Evolutionary conservation across 2,329 filamentous ascomycete species (phyloP), one percentile per base, ranked within the genome.

Genomic region (Fulvia fulva): DNA sequence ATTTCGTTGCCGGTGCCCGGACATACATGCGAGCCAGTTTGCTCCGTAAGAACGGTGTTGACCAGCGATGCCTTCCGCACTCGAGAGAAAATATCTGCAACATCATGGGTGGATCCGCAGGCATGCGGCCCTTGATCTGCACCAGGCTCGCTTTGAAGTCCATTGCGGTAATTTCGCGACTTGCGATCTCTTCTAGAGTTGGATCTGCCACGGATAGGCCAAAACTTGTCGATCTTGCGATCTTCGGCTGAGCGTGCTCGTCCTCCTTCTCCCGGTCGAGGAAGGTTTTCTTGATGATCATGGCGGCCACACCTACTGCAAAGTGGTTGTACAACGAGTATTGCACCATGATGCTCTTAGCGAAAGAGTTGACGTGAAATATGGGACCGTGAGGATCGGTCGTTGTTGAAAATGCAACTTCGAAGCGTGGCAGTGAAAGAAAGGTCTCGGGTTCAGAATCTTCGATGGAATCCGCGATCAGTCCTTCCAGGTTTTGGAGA

Each of bases 281-380:
- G 63, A 80, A 78, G 0, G 78, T 79, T 46, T 74, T 73, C 49
- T 70, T 72, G 23, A 99, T 73, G 2, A 95, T 90, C 70, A 86
- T 87, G 23, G 83, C 78, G 8, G 93, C 94, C 59, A 97, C 86
- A 0, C 91, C 89, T 25, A 95, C 81, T 0, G 92, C 88, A 70
- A 97, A 99, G 71, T 96, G 92, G 3, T 92, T 87, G 72, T 95
- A 96, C 0, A 99, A 82, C 0, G 95, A 99, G 71, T 97, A 97
- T 52, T 95, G 88, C 7, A 96, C 70, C 60, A 90, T 85, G 1
- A 99, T 76, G 5, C 89, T 90, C 65, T 88, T 88, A 21, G 94
- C 82, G 53, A 89, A 84, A 0, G 90, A 89, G 65, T 95, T 91
- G 45, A 97, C 76, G 70, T 97, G 91, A 69, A 97, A 90, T 5